Conservation (phyloP, 169 alveolate species). For the Cryptosporidium felis region DNA sequence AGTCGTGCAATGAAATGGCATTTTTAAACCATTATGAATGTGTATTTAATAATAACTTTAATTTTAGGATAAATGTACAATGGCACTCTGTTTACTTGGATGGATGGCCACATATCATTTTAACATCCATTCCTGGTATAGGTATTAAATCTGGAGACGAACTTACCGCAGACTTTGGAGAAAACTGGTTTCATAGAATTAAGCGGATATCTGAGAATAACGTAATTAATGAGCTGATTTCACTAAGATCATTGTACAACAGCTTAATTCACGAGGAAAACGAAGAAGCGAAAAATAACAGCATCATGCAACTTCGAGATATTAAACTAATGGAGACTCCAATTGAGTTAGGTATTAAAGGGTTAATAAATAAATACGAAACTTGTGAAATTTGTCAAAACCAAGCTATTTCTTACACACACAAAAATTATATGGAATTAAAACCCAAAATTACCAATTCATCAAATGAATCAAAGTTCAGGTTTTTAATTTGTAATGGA, state of each 20-base stretch:
- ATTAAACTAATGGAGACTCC: background rate
- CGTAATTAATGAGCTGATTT: constrained; percentile 78
- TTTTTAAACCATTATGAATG: constrained; percentile 89
- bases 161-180: constrained; percentile 90
- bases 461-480: background rate
- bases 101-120: constrained; percentile 89
- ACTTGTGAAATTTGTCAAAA: constrained; percentile 56
- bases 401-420: too few relatives aligned
- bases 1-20: constrained; percentile 88
- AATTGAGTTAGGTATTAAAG: background rate
- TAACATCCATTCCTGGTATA: constrained; percentile 83
- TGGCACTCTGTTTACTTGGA: constrained; percentile 88
- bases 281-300: background rate
- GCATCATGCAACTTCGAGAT: too few relatives aligned
- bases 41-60: constrained; percentile 82
- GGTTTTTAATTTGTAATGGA: constrained; percentile 73
- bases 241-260: background rate
- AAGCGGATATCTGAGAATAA: constrained; percentile 81
- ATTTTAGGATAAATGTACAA: constrained; percentile 84
- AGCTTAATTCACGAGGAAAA: background rate
- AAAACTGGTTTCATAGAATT: constrained; percentile 87
- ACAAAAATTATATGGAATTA: background rate
- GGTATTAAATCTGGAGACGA: constrained; percentile 89
- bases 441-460: background rate
- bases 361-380: constrained; percentile 19